Conservation (phyloP, 2,329 filamentous ascomycete genomes). For the Fusarium setosum region DNA sequence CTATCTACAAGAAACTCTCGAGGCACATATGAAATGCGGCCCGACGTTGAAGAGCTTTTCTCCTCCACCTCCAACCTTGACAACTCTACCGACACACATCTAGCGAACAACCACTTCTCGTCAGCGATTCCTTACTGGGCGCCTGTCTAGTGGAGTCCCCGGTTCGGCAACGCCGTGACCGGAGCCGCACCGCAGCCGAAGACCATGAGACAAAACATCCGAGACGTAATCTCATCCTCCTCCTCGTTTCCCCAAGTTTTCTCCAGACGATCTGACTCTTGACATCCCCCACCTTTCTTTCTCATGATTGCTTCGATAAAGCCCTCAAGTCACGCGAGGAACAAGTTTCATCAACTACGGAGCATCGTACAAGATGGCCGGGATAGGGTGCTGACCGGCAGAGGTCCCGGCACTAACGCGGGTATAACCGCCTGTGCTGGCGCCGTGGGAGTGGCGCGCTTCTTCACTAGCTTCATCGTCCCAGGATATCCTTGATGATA, state of each 20-base stretch:
- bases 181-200: neutral
- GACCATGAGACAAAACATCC: neutral
- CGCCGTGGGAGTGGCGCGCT: neutral
- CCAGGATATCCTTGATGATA: neutral
- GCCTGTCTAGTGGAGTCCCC: neutral
- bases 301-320: neutral
- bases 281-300: conserved; percentile 7
- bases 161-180: neutral
- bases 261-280: conserved; percentile 18
- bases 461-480: neutral
- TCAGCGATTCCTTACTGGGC: no score
- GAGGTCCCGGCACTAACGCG: neutral
- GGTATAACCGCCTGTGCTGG: conserved; percentile 1
- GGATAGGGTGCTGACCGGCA: neutral
- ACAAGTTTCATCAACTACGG: neutral
- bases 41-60: neutral
- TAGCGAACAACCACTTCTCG: neutral
- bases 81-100: no score
- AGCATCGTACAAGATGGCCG: no score
- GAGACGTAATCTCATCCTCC: neutral
- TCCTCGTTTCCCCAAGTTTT: conserved; percentile 26
- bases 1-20: neutral
- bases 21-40: neutral
- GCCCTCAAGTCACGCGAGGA: neutral
- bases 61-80: no score